A percentile compares a stretch with the other conserved stretches of the same genome.
Evolutionary conservation across 805 yeast genomes (phyloP).

Genomic region (Lachancea thermotolerans): DNA sequence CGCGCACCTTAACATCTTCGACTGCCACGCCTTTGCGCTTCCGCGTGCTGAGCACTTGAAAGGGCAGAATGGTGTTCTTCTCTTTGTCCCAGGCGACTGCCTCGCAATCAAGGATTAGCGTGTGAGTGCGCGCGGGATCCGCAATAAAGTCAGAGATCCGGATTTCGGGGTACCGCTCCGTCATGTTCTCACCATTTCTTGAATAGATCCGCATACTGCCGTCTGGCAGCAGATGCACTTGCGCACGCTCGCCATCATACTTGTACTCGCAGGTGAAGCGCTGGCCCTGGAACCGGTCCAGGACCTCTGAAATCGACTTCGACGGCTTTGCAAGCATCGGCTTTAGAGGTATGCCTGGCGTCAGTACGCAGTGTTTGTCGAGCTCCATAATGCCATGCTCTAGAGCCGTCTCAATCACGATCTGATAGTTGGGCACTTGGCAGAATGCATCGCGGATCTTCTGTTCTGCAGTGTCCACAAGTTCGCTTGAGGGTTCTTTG

Average conservation of each 20-base stretch:
- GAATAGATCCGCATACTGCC: conserved; percentile 77
- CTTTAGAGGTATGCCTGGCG: conserved; percentile 90
- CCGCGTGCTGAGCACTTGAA: conserved; percentile 87
- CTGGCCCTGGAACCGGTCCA: conserved; percentile 80
- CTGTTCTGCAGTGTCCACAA: conserved; percentile 62
- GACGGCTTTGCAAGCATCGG: conserved; percentile 99
- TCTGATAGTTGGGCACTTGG: conserved; percentile 84
- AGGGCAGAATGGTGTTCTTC: conserved; percentile 76
- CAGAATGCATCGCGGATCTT: conserved; percentile 78
- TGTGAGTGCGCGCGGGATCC: conserved; percentile 33
- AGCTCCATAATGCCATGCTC: conserved; percentile 62
- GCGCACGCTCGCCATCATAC: conserved; percentile 97
- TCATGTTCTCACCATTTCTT: conserved; percentile 95
- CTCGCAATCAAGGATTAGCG: conserved; percentile 86
- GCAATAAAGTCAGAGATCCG: conserved; percentile 56
- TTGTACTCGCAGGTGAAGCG: conserved; percentile 93
- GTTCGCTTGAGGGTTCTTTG: conserved; percentile 35
- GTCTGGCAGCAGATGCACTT: conserved; percentile 65
- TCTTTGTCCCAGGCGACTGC: conserved; percentile 95
- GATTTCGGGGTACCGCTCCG: conserved; percentile 90
- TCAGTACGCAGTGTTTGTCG: conserved; percentile 60
- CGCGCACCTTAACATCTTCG: conserved; percentile 81
- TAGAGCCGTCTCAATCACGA: conserved; percentile 60
- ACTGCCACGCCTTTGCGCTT: conserved; percentile 89
- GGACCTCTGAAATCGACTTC: conserved; percentile 82